Percentiles rank a stretch among this genome's conserved stretches.
phyloP scores from a whole-genome alignment of 1,139 yeast genomes.

The Pneumocystis wakefieldiae region DNA sequence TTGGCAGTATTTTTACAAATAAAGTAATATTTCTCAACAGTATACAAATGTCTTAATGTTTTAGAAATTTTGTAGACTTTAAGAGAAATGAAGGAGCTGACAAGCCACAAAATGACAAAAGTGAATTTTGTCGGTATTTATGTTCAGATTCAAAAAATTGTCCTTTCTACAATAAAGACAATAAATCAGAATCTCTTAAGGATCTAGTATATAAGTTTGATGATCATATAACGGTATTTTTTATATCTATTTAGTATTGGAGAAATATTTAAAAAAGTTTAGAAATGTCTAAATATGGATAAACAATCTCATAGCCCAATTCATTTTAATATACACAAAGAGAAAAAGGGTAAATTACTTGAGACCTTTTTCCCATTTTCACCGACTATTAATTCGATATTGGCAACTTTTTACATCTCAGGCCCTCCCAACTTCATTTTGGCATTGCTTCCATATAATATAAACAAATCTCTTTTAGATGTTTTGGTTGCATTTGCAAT shows the following conservation, averaged over 20 bases:
- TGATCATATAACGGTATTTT: neutral
- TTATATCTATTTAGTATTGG: neutral
- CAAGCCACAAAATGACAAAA: neutral
- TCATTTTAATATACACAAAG: neutral
- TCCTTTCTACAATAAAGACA: neutral
- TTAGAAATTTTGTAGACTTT: neutral
- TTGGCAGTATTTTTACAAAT: neutral
- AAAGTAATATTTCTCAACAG: neutral
- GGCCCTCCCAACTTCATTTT: constrained; percentile 46
- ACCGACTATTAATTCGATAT: constrained; percentile 41
- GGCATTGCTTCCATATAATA: constrained; percentile 35
- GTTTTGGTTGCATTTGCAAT: constrained; percentile 49
- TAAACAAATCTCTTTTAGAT: constrained; percentile 34
- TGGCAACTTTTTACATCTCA: constrained; percentile 48
- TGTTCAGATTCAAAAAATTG: neutral
- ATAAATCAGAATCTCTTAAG: neutral
- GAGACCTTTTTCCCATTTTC: constrained; percentile 37
- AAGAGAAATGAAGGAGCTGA: neutral
- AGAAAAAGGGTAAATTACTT: neutral
- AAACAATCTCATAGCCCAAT: neutral
- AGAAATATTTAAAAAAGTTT: neutral
- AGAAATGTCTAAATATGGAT: neutral
- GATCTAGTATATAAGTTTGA: neutral
- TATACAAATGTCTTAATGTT: neutral
- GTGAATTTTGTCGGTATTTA: neutral